Evolutionary conservation across 2,329 filamentous ascomycete genomes (phyloP).

Genomic region (Cryphonectria naterciae): DNA sequence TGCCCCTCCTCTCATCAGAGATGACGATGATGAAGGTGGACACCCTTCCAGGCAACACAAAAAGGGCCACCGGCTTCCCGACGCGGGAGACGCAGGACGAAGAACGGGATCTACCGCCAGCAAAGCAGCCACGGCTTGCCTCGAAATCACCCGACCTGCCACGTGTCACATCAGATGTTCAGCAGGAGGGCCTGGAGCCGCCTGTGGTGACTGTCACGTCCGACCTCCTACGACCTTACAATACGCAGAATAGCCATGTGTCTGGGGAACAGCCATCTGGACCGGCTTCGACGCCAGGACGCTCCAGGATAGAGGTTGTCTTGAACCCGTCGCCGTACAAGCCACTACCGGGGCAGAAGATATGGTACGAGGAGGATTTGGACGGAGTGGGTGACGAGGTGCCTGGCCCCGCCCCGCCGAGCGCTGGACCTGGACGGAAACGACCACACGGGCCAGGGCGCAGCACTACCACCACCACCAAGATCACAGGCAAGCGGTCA

Average conservation of each 20-base stretch:
- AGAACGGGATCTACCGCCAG: constrained; percentile 1
- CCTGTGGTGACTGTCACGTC: background rate
- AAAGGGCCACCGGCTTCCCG: background rate
- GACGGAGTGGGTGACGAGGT: constrained; percentile 20
- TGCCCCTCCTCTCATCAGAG: background rate
- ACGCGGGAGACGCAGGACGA: constrained; percentile 7
- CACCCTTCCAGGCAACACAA: background rate
- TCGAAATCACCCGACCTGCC: constrained; percentile 14
- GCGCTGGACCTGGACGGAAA: background rate
- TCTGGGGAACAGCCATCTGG: background rate
- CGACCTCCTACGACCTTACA: background rate
- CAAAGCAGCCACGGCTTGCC: constrained; percentile 10
- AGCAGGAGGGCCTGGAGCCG: constrained; percentile 1
- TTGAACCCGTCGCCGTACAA: constrained; percentile 19
- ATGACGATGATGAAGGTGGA: background rate
- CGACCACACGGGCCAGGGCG: constrained; percentile 3
- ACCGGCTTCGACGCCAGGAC: background rate
- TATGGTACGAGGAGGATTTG: constrained; percentile 7
- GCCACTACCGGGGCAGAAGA: background rate
- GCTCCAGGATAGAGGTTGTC: constrained; percentile 26
- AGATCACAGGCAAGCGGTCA: constrained; percentile 14
- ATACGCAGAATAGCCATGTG: background rate
- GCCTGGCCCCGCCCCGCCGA: background rate
- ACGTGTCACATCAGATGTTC: constrained; percentile 15
- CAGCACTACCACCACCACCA: background rate